Percentiles rank a stretch among this genome's conserved stretches.
Conservation (phyloP, 805 yeast genomes). For the Cyberlindnera veronae region DNA sequence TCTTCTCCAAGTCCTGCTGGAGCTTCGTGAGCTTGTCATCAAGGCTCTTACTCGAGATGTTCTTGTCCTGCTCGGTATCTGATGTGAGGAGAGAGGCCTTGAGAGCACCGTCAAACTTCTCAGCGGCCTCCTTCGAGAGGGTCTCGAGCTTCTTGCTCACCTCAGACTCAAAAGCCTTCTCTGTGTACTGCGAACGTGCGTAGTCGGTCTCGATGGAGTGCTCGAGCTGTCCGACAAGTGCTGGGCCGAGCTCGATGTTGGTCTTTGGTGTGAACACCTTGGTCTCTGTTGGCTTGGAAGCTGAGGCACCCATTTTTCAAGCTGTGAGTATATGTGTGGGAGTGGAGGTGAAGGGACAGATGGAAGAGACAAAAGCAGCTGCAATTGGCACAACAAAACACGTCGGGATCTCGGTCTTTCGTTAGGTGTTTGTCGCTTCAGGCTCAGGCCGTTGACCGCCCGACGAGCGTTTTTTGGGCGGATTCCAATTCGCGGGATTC, state of each 20-base stretch:
- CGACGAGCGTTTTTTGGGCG: conserved; percentile 5
- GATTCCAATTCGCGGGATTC: conserved; percentile 2
- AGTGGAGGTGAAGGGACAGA: not conserved
- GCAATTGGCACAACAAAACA: not conserved
- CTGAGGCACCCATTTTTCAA: conserved; percentile 50
- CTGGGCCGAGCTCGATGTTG: conserved; percentile 64
- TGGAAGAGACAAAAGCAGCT: not conserved
- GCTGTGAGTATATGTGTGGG: not conserved
- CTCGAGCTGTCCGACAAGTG: conserved; percentile 61
- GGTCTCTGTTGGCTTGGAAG: conserved; percentile 57
- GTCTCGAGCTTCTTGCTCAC: conserved; percentile 54
- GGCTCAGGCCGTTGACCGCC: not conserved
- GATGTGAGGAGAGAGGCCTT: conserved; percentile 38
- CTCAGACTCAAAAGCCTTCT: conserved; percentile 61
- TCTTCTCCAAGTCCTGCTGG: conserved; percentile 33
- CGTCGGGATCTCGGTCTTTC: not conserved
- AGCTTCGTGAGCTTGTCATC: conserved; percentile 42
- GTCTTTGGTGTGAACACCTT: conserved; percentile 65
- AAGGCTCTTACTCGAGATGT: conserved; percentile 29
- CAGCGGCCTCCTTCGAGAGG: conserved; percentile 50
- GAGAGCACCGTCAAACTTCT: conserved; percentile 48
- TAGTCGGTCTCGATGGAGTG: conserved; percentile 62
- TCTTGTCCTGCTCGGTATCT: conserved; percentile 30
- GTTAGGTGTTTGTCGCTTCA: too few species aligned
- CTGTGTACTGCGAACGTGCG: conserved; percentile 66